A percentile compares a stretch with the other conserved stretches of the same genome.
Evolutionary conservation across 345 rosid genomes (phyloP).

Genomic region (Lenwebbia sp.): DNA sequence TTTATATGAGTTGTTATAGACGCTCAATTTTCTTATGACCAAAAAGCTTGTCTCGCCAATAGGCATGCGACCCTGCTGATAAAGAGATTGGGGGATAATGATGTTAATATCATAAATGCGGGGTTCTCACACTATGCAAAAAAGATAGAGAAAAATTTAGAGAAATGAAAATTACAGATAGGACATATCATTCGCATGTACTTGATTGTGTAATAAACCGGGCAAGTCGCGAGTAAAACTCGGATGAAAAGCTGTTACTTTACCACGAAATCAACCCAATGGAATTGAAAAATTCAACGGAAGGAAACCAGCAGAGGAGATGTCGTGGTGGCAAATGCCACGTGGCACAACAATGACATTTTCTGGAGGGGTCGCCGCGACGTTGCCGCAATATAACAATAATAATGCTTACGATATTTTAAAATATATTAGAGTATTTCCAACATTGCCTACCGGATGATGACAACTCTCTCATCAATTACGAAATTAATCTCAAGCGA

Average conservation of each 20-base stretch:
- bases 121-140: too few species aligned
- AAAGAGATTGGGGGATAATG: too few species aligned
- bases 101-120: too few species aligned
- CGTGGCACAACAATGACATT: background rate
- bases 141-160: too few species aligned
- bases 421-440: background rate
- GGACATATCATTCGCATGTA: too few species aligned
- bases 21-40: background rate
- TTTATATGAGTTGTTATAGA: background rate
- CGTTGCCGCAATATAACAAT: background rate
- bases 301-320: background rate
- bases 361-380: background rate
- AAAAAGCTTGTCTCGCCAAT: background rate
- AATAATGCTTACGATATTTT: background rate
- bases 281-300: background rate
- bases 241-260: too few species aligned
- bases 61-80: too few species aligned
- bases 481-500: background rate
- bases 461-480: background rate
- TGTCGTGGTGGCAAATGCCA: background rate
- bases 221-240: too few species aligned
- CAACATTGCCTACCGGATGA: background rate
- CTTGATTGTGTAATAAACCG: too few species aligned
- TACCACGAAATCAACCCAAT: background rate
- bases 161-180: too few species aligned